Base-by-base conservation (phyloP, 305 asterid genomes). In the Petunia hybrid region DNA sequence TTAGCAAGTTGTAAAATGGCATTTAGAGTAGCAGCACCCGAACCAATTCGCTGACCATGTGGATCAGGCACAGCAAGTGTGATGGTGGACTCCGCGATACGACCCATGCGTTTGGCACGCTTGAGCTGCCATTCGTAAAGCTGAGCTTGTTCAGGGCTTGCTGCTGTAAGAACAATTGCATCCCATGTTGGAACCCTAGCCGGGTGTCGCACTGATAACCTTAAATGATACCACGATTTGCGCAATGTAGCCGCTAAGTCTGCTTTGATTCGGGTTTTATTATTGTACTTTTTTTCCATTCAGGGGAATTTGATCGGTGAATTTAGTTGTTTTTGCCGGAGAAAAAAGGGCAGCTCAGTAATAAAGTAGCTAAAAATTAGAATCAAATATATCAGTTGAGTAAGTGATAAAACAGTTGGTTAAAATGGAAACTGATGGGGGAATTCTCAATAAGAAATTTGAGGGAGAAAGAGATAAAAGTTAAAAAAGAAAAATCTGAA, bases 51-150 rank as follows among this genome's bases (percentile, higher is more conserved):
- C 53, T 90, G 94, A 68, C 99, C 99, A 39, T 81, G 66, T n/a
- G 98, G 99, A 51, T 96, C 98, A 14, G 98, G 98, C 69, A 94
- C 99, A 69, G 98, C 94, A 13, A 94, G 90, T 43, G 99, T 93
- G 40, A 93, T 64, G 3, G 99, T 93, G 75, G 93, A 86, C 12
- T 91, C 75, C 16, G 98, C 92, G 85, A 96, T 93, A 79, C 98
- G 95, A 59, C 99, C 98, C 86, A 89, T 82, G 8, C 98, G 89
- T 84, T 92, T 93, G 80, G 98, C 97, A 42, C 98, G 97, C 45
- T 81, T 79, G 85, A 96, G 97, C 86, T 96, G 99, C 98, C 94
- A 92, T 73, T 88, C 82, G 86, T 93, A 96, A 82, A 96, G 97
- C 85, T 86, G 86, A 56, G 98, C 98, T 84, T 96, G 99, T 82